Conservation (phyloP, 768 basidiomycete genomes). For the Grammothele lineata region DNA sequence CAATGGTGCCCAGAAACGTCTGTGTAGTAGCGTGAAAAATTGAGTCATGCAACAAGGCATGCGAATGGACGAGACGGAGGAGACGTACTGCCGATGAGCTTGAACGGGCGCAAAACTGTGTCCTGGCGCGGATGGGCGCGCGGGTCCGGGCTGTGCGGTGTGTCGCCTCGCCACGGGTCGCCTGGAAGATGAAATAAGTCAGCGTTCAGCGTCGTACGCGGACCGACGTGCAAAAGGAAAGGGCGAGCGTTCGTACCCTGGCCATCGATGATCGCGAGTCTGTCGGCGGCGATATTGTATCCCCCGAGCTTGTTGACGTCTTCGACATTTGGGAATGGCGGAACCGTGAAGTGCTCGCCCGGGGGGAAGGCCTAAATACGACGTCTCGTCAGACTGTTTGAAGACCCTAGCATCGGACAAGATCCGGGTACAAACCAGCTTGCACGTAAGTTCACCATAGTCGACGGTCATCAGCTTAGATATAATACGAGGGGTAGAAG, state of each 20-base stretch:
- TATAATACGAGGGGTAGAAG: conserved; percentile 64
- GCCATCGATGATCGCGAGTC: conserved; percentile 84
- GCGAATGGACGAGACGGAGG: not conserved
- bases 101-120: conserved; percentile 74
- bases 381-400: too few relatives aligned
- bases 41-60: too few relatives aligned
- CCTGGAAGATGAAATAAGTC: conserved; percentile 34
- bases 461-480: conserved; percentile 68
- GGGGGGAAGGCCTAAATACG: conserved; percentile 75
- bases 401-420: too few relatives aligned
- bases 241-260: conserved; percentile 46
- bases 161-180: conserved; percentile 88
- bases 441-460: conserved; percentile 66
- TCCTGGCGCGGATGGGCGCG: conserved; percentile 61
- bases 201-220: too few relatives aligned
- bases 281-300: conserved; percentile 73
- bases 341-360: conserved; percentile 70
- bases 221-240: not conserved
- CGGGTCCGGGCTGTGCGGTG: conserved; percentile 64
- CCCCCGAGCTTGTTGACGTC: conserved; percentile 79
- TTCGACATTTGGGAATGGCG: conserved; percentile 69
- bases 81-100: conserved; percentile 71
- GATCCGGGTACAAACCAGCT: conserved; percentile 33
- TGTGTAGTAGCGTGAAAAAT: not conserved
- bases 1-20: conserved; percentile 57